phyloP scores from a whole-genome alignment of 2,329 filamentous ascomycete genomes.

The Fusarium nodosum region DNA sequence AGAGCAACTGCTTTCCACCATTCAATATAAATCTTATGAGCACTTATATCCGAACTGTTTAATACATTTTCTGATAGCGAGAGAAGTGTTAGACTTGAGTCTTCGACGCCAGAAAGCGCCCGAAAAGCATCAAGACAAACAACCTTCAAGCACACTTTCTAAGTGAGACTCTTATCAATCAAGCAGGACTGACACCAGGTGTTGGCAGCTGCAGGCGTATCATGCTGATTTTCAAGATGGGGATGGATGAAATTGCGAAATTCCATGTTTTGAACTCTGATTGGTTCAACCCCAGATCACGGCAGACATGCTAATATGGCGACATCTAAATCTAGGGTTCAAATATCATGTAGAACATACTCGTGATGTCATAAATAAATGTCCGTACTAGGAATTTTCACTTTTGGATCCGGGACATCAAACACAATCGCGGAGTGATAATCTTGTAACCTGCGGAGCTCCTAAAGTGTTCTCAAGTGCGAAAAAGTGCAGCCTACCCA shows the following conservation, averaged over 20 bases:
- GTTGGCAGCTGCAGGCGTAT: rapidly evolving
- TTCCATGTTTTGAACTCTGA: not conserved
- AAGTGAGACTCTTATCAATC: rapidly evolving
- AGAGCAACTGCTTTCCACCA: no score
- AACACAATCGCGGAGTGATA: not conserved
- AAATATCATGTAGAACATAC: not conserved
- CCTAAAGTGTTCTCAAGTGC: not conserved
- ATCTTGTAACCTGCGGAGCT: not conserved
- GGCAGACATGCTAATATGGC: constrained; percentile 33
- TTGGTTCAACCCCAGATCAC: constrained; percentile 18
- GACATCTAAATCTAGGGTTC: constrained; percentile 11
- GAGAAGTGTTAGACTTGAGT: no score
- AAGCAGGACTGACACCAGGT: rapidly evolving
- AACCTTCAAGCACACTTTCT: not conserved
- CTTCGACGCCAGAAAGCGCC: no score
- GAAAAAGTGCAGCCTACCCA: not conserved
- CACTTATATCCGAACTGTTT: no score
- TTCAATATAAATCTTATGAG: no score
- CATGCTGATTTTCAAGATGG: not conserved
- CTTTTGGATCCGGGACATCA: not conserved
- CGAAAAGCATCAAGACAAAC: no score
- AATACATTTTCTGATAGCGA: no score
- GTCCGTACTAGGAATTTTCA: not conserved
- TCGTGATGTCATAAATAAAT: constrained; percentile 21
- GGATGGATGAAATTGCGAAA: not conserved